These are phyloP conservation scores for Stagonosporopsis rhizophila DNA, from an alignment of 2,329 filamentous ascomycete genomes.

Conservation along the genomic window DNA sequence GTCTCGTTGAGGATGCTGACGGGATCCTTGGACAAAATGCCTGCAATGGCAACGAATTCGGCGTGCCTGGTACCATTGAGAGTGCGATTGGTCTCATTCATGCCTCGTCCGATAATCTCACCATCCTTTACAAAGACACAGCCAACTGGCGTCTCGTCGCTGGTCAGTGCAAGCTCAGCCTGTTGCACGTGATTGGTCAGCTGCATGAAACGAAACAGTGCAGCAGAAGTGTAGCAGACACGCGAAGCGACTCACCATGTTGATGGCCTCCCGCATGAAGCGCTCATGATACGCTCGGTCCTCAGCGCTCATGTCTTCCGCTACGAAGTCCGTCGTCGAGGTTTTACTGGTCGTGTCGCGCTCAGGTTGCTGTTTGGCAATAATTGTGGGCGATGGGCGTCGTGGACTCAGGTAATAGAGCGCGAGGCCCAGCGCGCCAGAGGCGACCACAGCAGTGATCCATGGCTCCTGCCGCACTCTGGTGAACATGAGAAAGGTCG, in stretches of 20 bases:
- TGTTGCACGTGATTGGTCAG: constrained; percentile 50
- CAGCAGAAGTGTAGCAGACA: constrained; percentile 8
- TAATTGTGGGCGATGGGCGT: constrained; percentile 17
- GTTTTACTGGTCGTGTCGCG: constrained; percentile 36
- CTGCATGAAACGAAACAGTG: constrained; percentile 11
- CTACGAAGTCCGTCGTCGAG: constrained; percentile 32
- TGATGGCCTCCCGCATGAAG: constrained; percentile 86
- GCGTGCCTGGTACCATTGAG: constrained; percentile 83
- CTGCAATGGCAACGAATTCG: constrained; percentile 85
- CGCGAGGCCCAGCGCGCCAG: constrained; percentile 31
- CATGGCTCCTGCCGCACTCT: constrained; percentile 30
- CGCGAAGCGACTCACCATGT: constrained; percentile 68
- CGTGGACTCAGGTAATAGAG: constrained; percentile 27
- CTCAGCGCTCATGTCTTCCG: constrained; percentile 42
- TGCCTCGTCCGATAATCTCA: constrained; percentile 82
- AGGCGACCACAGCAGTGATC: constrained; percentile 27
- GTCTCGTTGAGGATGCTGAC: constrained; percentile 73
- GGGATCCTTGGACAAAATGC: constrained; percentile 69
- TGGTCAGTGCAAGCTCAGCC: constrained; percentile 81
- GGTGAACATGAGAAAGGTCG: constrained; percentile 30
- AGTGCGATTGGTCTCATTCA: constrained; percentile 83
- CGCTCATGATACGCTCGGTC: constrained; percentile 59
- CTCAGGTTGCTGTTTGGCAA: constrained; percentile 17
- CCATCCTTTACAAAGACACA: constrained; percentile 88
- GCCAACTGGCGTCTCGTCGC: constrained; percentile 93